phyloP scores from a whole-genome alignment of 176 grass and related monocot species.

The Poa annua region DNA sequence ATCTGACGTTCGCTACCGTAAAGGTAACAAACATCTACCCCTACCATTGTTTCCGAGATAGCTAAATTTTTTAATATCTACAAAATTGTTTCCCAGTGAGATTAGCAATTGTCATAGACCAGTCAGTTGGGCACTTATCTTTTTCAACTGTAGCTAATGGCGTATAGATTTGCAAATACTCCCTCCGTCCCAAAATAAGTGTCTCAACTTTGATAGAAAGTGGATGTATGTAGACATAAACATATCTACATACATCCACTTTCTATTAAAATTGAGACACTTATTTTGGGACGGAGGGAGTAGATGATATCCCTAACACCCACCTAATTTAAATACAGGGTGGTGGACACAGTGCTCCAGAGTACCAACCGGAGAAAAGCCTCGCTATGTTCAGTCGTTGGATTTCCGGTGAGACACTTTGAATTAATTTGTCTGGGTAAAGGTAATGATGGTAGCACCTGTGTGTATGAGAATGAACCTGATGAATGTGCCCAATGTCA shows the following conservation, averaged over 20 bases:
- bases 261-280: no score
- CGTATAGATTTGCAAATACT: not conserved
- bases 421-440: not conserved
- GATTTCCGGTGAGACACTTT: slow-evolving; percentile 36
- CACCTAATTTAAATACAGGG: slow-evolving; percentile 1
- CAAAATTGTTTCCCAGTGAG: not conserved
- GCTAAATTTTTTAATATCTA: not conserved
- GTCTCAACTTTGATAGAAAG: no score
- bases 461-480: no score
- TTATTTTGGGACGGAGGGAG: no score
- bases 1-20: slow-evolving; percentile 54
- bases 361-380: slow-evolving; percentile 43
- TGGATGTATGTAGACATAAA: no score
- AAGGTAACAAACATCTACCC: slow-evolving; percentile 37
- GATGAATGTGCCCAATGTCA: no score
- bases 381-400: slow-evolving; percentile 47
- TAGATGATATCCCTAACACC: not conserved
- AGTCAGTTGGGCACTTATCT: not conserved
- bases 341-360: slow-evolving; percentile 50
- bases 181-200: no score
- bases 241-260: no score
- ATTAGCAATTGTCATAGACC: not conserved
- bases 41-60: not conserved
- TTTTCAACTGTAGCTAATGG: no score
- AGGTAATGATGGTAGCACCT: no score